Conservation (phyloP, 371 early-diverging fungal species). For the Massospora cicadina region DNA sequence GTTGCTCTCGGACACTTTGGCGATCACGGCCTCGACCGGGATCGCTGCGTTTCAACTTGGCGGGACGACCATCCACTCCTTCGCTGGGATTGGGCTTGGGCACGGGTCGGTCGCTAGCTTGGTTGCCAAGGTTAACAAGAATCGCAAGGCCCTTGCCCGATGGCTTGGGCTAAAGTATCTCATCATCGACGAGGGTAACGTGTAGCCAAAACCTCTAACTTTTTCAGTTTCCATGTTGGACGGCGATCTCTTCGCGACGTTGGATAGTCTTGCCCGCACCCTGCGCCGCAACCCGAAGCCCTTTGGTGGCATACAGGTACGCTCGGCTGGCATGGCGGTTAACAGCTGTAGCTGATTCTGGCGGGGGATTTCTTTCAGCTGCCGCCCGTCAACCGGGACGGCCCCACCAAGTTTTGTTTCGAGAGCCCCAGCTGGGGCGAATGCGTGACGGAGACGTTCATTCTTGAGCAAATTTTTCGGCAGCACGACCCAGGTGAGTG, state of each 20-base stretch:
- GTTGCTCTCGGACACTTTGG: not conserved
- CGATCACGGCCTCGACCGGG: conserved; percentile 9
- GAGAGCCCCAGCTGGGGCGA: conserved; percentile 47
- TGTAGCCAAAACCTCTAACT: conserved; percentile 4
- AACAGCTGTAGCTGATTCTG: conserved; percentile 32
- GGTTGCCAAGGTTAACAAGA: conserved; percentile 3
- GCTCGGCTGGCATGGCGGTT: not conserved
- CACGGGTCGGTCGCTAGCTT: conserved; percentile 8
- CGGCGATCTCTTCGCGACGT: conserved; percentile 53
- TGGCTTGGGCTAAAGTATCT: conserved; percentile 22
- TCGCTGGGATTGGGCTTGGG: conserved; percentile 26
- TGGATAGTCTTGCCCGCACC: conserved; percentile 49
- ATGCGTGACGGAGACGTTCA: conserved; percentile 25
- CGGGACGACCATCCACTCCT: conserved; percentile 38
- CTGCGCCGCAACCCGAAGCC: conserved; percentile 28
- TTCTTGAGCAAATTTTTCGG: conserved; percentile 31
- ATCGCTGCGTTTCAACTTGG: conserved; percentile 26
- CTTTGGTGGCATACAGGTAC: conserved; percentile 79
- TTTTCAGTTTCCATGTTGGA: conserved; percentile 73
- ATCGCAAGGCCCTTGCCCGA: conserved; percentile 3
- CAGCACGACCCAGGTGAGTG: conserved; percentile 28
- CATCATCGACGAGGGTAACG: conserved; percentile 73
- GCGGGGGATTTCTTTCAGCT: conserved; percentile 87
- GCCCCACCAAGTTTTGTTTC: conserved; percentile 37
- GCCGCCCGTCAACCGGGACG: conserved; percentile 47